Conservation (phyloP, 164 flowering plant genomes). For the Tetracentron sinense region DNA sequence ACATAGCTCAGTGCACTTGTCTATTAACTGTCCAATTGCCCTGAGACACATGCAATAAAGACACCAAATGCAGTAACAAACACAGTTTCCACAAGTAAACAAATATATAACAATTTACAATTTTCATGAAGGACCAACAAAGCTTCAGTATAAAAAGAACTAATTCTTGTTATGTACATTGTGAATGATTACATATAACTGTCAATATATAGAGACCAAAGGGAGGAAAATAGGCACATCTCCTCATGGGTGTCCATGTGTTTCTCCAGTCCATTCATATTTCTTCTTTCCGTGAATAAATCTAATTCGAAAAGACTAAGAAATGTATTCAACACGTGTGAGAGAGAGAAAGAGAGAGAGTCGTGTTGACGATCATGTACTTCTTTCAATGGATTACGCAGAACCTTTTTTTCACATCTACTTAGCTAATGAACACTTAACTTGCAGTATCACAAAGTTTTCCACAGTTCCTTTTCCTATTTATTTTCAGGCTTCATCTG, state of each 20-base stretch:
- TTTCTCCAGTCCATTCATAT: neutral
- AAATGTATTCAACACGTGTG: conserved; percentile 5
- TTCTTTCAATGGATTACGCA: neutral
- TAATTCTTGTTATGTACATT: neutral
- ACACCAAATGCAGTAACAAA: neutral
- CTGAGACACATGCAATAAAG: too few relatives aligned
- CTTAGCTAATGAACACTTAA: conserved; percentile 15
- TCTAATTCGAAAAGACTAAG: neutral
- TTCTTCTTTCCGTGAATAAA: neutral
- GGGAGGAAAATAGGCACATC: neutral
- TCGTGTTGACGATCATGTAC: neutral
- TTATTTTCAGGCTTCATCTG: conserved; percentile 22
- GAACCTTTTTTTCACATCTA: conserved; percentile 15
- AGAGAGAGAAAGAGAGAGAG: neutral
- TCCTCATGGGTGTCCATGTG: neutral
- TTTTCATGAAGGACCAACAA: neutral
- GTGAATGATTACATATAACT: neutral
- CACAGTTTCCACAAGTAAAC: neutral
- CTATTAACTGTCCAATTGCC: too few relatives aligned
- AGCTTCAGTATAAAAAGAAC: neutral
- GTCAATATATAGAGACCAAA: neutral
- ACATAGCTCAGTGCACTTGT: too few relatives aligned
- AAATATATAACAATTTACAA: too few relatives aligned
- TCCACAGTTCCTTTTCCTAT: conserved; percentile 13
- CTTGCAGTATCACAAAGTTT: conserved; percentile 34